Conservation (phyloP, 306 rosid species). For the Boehmeria nivea region DNA sequence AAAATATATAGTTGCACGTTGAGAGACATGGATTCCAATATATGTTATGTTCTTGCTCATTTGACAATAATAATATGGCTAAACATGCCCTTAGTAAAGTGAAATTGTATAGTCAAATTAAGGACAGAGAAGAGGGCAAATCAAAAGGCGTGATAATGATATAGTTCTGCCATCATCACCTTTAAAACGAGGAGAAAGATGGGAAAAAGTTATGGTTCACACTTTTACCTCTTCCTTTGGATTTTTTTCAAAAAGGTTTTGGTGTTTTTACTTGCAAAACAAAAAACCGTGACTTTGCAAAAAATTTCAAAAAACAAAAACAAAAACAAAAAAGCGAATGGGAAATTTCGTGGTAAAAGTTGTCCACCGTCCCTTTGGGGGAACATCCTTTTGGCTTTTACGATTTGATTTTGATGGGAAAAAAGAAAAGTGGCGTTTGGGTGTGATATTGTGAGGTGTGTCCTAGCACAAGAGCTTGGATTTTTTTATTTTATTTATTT, state of each 20-base stretch:
- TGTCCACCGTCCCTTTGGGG: too few species aligned
- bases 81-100: neutral
- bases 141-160: neutral
- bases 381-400: too few species aligned
- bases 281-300: too few species aligned
- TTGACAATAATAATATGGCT: conserved; percentile 4
- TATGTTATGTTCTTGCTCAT: neutral
- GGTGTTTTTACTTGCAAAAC: conserved; percentile 1
- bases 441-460: conserved; percentile 17
- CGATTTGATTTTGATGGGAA: too few species aligned
- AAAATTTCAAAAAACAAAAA: neutral
- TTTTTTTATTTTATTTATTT: too few species aligned
- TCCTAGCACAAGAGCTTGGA: too few species aligned
- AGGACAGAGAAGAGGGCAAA: neutral
- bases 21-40: neutral
- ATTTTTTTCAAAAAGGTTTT: conserved; percentile 3
- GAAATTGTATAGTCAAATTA: neutral
- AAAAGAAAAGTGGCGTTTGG: too few species aligned
- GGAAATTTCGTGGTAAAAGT: too few species aligned
- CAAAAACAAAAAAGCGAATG: conserved; percentile 8
- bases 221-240: conserved; percentile 6
- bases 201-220: conserved; percentile 5
- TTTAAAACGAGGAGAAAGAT: conserved; percentile 2
- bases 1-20: conserved; percentile 1
- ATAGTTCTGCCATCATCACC: neutral